Evolutionary conservation across 148 eudicot species (phyloP).

Genomic region (Amaranthus palmeri): DNA sequence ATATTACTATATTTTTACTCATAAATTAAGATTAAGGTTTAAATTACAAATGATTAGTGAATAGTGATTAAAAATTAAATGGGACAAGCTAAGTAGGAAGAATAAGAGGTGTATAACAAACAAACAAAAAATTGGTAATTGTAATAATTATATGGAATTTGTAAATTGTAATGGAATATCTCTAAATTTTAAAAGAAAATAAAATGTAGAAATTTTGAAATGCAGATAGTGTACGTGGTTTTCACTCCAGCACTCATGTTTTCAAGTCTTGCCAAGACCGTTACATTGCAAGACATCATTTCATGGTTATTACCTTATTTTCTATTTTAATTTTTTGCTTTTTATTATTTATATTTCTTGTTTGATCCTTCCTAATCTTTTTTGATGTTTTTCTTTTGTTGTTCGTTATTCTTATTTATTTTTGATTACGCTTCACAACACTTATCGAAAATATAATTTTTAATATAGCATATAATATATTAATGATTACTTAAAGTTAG

Average conservation of each 20-base stretch:
- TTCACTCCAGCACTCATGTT: slow-evolving; percentile 78
- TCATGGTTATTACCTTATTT: slow-evolving; percentile 49
- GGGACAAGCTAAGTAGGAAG: no score
- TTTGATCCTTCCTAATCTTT: not conserved
- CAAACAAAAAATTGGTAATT: no score
- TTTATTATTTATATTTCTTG: not conserved
- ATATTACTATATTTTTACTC: no score
- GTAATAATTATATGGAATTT: not conserved
- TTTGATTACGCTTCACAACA: no score
- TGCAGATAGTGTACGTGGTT: slow-evolving; percentile 78
- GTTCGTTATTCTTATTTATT: no score
- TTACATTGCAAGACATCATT: slow-evolving; percentile 72
- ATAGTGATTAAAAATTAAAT: no score
- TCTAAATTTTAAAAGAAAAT: not conserved
- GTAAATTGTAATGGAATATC: not conserved
- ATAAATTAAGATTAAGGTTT: no score
- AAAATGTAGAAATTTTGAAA: not conserved
- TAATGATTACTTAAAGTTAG: no score
- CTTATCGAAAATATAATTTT: no score
- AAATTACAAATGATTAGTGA: no score
- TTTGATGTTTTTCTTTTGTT: not conserved
- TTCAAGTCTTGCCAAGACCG: slow-evolving; percentile 75
- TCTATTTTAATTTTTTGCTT: not conserved
- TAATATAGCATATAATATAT: no score
- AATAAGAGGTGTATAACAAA: no score